Percentiles rank a stretch among this genome's conserved stretches.
These are phyloP conservation scores for Mycena floridula DNA, from an alignment of 768 basidiomycete genomes.

Conservation along the genomic window DNA sequence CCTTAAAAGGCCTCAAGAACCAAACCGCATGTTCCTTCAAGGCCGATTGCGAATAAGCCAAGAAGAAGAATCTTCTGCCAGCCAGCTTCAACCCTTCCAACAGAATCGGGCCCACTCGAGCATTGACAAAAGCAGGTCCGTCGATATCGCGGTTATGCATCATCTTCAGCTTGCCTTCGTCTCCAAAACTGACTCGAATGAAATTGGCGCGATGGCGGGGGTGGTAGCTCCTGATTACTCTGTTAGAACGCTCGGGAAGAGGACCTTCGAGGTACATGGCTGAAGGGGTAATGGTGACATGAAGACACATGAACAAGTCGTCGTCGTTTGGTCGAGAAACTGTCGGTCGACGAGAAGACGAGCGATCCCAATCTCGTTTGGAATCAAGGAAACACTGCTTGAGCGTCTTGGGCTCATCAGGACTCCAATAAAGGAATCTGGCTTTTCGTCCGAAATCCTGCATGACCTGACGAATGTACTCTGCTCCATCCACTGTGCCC, in stretches of 20 bases:
- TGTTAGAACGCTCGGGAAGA: conserved; percentile 52
- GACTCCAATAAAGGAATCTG: conserved; percentile 17
- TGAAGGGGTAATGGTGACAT: conserved; percentile 50
- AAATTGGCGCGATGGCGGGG: conserved; percentile 43
- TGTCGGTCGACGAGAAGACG: background rate
- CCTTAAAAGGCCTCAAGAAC: conserved; percentile 54
- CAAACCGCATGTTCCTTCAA: conserved; percentile 62
- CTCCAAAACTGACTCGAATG: conserved; percentile 54
- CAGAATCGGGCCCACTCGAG: conserved; percentile 40
- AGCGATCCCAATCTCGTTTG: conserved; percentile 17
- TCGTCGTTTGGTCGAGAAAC: conserved; percentile 11
- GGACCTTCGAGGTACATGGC: conserved; percentile 47
- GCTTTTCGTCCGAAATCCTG: conserved; percentile 27
- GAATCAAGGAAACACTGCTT: conserved; percentile 23
- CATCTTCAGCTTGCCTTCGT: conserved; percentile 49
- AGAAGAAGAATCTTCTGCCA: conserved; percentile 49
- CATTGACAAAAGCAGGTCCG: conserved; percentile 31
- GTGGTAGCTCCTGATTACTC: conserved; percentile 50
- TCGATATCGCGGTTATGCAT: conserved; percentile 20
- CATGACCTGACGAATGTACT: conserved; percentile 23
- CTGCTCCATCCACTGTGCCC: background rate
- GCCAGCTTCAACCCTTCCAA: conserved; percentile 44
- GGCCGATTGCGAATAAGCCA: conserved; percentile 72
- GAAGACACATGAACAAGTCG: conserved; percentile 36
- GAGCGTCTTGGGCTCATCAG: conserved; percentile 18